Evolutionary conservation across 78 protist species (phyloP).

Genomic region (Chrysochromulina tobinii): DNA sequence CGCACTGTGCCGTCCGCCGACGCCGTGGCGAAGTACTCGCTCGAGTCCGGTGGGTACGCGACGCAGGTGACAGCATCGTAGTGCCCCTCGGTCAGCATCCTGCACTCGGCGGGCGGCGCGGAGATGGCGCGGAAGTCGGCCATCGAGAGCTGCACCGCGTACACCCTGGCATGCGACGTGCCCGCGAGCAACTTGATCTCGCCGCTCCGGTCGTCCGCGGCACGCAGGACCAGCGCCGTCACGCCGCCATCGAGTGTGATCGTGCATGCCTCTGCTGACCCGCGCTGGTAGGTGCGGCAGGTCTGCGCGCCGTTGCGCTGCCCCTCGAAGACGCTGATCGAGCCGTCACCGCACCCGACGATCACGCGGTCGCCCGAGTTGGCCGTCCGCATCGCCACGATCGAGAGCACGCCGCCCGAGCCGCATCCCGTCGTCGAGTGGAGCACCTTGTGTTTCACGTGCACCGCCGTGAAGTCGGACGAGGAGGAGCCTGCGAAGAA

Average conservation of each 20-base stretch:
- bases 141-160: background rate
- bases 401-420: background rate
- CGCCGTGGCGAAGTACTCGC: constrained; percentile 45
- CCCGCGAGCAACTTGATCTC: background rate
- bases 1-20: constrained; percentile 39
- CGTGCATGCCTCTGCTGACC: background rate
- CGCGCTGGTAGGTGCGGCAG: no score
- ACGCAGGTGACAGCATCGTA: background rate
- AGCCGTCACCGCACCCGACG: constrained; percentile 31
- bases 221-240: background rate
- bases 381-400: background rate
- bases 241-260: background rate
- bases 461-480: background rate
- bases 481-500: constrained; percentile 24
- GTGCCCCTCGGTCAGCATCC: background rate
- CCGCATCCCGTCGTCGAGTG: background rate
- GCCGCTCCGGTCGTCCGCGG: no score
- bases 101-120: background rate
- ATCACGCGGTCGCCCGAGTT: background rate
- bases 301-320: no score
- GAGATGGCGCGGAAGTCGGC: no score
- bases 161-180: background rate
- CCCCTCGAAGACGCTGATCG: background rate
- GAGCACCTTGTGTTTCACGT: background rate
- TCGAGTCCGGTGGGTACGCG: constrained; percentile 25